Percentiles rank a stretch among this genome's conserved stretches.
These are phyloP conservation scores for Sanghuangporus weigelae DNA, from an alignment of 1,284 basidiomycete genomes.

Conservation along the genomic window DNA sequence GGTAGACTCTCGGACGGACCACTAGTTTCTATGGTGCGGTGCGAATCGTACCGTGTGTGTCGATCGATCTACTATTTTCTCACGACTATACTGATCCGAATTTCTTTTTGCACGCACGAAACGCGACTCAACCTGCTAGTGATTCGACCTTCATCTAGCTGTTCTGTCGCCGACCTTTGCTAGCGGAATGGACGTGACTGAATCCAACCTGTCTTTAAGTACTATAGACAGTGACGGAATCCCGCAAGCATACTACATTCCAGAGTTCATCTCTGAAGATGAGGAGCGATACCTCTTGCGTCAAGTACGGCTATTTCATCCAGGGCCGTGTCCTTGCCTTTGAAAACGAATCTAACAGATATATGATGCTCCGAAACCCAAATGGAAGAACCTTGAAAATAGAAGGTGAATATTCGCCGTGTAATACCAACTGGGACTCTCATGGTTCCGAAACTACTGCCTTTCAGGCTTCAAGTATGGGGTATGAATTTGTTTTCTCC, in stretches of 20 bases:
- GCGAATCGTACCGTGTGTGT: no score
- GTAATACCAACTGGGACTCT: background rate
- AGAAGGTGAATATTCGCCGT: conserved; percentile 48
- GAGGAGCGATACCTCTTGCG: conserved; percentile 77
- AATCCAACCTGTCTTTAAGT: background rate
- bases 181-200: background rate
- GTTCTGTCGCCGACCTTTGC: background rate
- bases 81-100: no score
- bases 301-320: conserved; percentile 44
- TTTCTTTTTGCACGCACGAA: no score
- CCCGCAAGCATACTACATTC: conserved; percentile 52
- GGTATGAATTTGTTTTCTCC: conserved; percentile 39
- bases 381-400: conserved; percentile 82
- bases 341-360: conserved; percentile 43
- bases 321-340: conserved; percentile 9
- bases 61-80: no score
- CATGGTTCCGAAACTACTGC: background rate
- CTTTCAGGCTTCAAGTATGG: conserved; percentile 66
- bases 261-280: conserved; percentile 72
- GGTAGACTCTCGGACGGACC: no score
- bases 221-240: background rate
- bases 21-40: no score
- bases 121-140: background rate
- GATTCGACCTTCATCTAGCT: background rate
- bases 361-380: conserved; percentile 67